phyloP scores from a whole-genome alignment of 2,329 filamentous ascomycete species.

The Pyrenophora seminiperda region DNA sequence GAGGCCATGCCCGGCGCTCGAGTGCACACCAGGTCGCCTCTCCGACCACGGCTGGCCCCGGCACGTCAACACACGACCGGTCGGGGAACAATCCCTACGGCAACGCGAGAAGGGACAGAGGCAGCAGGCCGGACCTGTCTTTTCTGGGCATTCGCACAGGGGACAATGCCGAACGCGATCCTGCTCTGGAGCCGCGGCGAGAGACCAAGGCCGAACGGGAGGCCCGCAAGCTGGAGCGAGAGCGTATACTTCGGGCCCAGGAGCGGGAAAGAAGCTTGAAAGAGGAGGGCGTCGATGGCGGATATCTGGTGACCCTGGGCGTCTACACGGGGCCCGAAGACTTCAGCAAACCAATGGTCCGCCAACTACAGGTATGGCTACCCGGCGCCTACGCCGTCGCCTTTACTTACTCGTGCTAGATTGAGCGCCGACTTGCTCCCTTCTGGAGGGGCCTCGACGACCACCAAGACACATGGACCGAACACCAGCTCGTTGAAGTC shows the following conservation, averaged over 20 bases:
- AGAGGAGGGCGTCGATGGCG: constrained; percentile 92
- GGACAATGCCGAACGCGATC: constrained; percentile 56
- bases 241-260: constrained; percentile 73
- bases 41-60: constrained; percentile 34
- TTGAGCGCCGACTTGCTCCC: constrained; percentile 88
- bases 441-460: constrained; percentile 96
- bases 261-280: constrained; percentile 89
- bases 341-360: constrained; percentile 85
- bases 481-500: constrained; percentile 92
- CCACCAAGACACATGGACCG: constrained; percentile 85
- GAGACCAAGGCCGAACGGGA: constrained; percentile 94
- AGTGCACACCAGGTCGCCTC: constrained; percentile 41
- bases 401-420: constrained; percentile 59
- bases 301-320: constrained; percentile 90
- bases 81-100: constrained; percentile 47
- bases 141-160: constrained; percentile 63
- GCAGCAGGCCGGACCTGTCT: constrained; percentile 63
- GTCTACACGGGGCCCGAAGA: constrained; percentile 92
- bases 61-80: constrained; percentile 34
- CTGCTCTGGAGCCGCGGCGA: constrained; percentile 64
- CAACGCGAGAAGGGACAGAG: constrained; percentile 55
- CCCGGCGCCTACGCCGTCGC: constrained; percentile 4
- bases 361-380: constrained; percentile 82
- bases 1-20: constrained; percentile 42
- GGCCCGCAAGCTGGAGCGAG: constrained; percentile 80